These are phyloP conservation scores for Rhizopogon roseolus DNA, from an alignment of 768 basidiomycete species.

Conservation along the genomic window DNA sequence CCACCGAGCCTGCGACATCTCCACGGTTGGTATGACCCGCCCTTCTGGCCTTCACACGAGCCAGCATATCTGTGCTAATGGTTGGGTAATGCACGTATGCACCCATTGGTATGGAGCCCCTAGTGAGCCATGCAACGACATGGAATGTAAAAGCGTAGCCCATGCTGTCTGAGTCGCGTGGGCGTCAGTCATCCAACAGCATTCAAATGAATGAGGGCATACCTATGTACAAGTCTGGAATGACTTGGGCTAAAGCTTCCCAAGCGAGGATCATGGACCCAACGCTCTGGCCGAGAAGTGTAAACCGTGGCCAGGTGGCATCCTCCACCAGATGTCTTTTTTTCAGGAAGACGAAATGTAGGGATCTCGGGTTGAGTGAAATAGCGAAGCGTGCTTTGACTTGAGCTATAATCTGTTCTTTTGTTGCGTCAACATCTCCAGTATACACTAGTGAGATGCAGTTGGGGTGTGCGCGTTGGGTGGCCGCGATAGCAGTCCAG, in stretches of 20 bases:
- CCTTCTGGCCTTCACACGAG: conserved; percentile 61
- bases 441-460: conserved; percentile 81
- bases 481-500: conserved; percentile 81
- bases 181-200: conserved; percentile 6
- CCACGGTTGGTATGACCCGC: conserved; percentile 59
- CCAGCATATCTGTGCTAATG: conserved; percentile 91
- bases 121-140: conserved; percentile 52
- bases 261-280: conserved; percentile 81
- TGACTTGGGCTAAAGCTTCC: conserved; percentile 74
- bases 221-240: conserved; percentile 94
- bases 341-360: conserved; percentile 80
- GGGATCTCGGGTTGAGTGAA: conserved; percentile 49
- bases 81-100: conserved; percentile 97
- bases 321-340: conserved; percentile 75
- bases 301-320: conserved; percentile 83
- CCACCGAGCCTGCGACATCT: conserved; percentile 45
- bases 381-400: conserved; percentile 88
- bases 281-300: conserved; percentile 85
- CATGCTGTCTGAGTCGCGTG: conserved; percentile 74
- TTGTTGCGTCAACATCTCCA: conserved; percentile 78
- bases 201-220: conserved; percentile 10
- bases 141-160: conserved; percentile 95
- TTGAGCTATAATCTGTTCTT: conserved; percentile 75
- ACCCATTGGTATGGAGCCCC: conserved; percentile 63
- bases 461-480: conserved; percentile 64